Conservation (phyloP, 768 basidiomycete genomes). For the Botryobasidium botryosum region DNA sequence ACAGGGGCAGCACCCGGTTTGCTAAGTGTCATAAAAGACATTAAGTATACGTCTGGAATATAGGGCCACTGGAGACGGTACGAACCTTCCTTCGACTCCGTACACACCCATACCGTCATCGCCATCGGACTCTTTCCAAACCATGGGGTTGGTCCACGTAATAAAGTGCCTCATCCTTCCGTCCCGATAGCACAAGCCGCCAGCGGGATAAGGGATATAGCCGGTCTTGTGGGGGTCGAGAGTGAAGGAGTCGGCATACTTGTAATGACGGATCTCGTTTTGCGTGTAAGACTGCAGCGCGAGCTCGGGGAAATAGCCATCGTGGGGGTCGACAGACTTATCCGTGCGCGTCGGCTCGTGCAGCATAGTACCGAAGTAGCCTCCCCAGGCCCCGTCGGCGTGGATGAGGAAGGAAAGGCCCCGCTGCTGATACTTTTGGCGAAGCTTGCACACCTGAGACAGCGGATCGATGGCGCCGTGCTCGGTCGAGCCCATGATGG, state of each 20-base stretch:
- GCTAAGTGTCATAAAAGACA: no score
- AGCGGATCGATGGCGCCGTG: constrained; percentile 30
- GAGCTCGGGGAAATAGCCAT: constrained; percentile 18
- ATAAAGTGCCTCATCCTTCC: constrained; percentile 23
- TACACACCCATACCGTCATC: constrained; percentile 27
- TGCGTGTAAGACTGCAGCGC: constrained; percentile 19
- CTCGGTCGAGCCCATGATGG: constrained; percentile 29
- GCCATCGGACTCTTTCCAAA: constrained; percentile 16
- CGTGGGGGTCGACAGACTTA: no score
- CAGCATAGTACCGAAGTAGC: constrained; percentile 22
- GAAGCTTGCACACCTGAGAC: constrained; percentile 22
- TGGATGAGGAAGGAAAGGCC: constrained; percentile 26
- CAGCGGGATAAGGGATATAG: constrained; percentile 29
- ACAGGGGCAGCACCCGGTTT: constrained; percentile 31
- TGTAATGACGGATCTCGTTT: constrained; percentile 18
- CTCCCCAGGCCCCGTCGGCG: constrained; percentile 34
- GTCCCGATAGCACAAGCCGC: constrained; percentile 26
- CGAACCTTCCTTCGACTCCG: constrained; percentile 33
- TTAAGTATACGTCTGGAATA: no score
- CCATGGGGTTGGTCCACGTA: constrained; percentile 24
- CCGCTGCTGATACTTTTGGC: constrained; percentile 13
- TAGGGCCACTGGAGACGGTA: no score
- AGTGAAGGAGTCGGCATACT: constrained; percentile 25
- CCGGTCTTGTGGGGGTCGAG: constrained; percentile 30
- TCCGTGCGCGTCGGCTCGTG: no score